Evolutionary conservation across 257 asterid species (phyloP), one percentile per base, ranked within the genome.

Genomic region (Solanum sitiens): DNA sequence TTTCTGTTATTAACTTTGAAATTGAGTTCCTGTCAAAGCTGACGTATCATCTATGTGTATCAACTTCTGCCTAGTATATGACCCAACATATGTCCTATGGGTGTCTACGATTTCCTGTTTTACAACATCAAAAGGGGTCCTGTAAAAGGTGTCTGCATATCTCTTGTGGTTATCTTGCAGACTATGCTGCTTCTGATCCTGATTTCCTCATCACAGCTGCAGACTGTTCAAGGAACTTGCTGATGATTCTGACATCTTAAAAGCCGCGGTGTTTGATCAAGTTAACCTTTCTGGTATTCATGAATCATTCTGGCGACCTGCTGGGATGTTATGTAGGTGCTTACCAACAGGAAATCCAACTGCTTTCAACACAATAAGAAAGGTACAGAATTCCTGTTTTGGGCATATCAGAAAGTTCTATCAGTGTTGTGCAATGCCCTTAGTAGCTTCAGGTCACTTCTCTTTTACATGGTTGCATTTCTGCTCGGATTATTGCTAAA

Each of bases 181-280:
- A 82, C 20, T 50, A 82, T 20, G 61, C 23, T 33, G 68, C 77
- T 33, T 87, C 87, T 86, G 82, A 87, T 87, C 70, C 11, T 16
- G 50, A n/a, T 86, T 53, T 61, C 84, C 83, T 72, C 50, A 16
- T 84, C 87, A 70, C 87, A 90, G 92, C 74, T 89, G 90, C 90
- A 90, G 90, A 50, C n/a, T 83, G 72, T 90, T 90, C 67, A 88
- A 85, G 89, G 88, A 90, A 83, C 87, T 90, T 86, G 74, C 89
- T 20, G 53, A 90, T 27, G 90, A 90, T 71, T 23, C 83, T 35
- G 76, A 65, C 83, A 86, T 88, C 70, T 83, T 90, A 83, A 84
- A 88, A 86, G 86, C 83, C 25, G 86, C 75, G 45, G 71, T 42
- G 25, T 90, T 90, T 83, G 87, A 82, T 63, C 40, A 75, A 23